Percentiles rank a stretch among this genome's conserved stretches.
These are phyloP conservation scores for Fusarium anguioides DNA, from an alignment of 2,329 filamentous ascomycete genomes.

Conservation along the genomic window DNA sequence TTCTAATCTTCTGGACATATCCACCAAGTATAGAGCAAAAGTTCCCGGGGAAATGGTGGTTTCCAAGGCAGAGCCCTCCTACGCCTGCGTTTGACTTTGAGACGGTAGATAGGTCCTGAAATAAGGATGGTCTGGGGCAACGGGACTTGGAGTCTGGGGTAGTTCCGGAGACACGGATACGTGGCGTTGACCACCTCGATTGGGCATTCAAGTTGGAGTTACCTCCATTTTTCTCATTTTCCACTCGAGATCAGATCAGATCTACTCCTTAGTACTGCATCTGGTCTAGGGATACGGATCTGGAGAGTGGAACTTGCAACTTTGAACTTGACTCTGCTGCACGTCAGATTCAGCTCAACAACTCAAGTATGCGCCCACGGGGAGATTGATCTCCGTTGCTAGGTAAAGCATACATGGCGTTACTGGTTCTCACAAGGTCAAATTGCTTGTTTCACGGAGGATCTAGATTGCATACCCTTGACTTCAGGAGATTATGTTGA, in stretches of 20 bases:
- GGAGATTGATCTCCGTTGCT: conserved; percentile 28
- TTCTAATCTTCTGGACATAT: conserved; percentile 56
- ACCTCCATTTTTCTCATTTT: background rate
- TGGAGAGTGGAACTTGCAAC: no score
- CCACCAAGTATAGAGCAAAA: conserved; percentile 54
- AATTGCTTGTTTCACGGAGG: background rate
- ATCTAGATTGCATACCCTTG: background rate
- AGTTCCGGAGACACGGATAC: conserved; percentile 40
- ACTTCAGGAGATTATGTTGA: background rate
- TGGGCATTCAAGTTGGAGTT: background rate
- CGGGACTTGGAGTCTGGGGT: conserved; percentile 31
- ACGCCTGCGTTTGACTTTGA: background rate
- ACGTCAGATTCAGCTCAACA: conserved; percentile 19
- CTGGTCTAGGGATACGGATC: background rate
- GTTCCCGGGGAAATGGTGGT: conserved; percentile 50
- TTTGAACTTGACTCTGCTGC: background rate
- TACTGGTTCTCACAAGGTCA: background rate
- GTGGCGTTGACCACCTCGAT: background rate
- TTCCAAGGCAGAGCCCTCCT: background rate
- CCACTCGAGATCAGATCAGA: background rate
- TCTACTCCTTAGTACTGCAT: background rate
- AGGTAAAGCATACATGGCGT: background rate
- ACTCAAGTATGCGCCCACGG: conserved; percentile 14
- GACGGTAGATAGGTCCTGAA: background rate
- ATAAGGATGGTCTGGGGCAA: conserved; percentile 22